phyloP scores from a whole-genome alignment of 768 basidiomycete genomes.

The Tricholoma matsutake region DNA sequence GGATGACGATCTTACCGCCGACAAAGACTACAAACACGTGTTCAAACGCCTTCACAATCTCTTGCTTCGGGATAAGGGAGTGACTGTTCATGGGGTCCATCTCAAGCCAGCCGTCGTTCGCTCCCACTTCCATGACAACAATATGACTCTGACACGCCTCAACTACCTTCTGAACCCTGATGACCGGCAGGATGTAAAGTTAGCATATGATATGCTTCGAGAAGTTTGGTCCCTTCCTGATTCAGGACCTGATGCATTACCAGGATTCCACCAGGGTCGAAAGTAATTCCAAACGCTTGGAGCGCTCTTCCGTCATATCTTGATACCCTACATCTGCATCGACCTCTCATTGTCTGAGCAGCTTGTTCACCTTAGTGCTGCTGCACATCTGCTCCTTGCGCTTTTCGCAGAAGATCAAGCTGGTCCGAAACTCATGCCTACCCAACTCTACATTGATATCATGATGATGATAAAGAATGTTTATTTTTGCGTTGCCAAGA shows the following conservation, averaged over 20 bases:
- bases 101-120: too few relatives aligned
- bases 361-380: too few relatives aligned
- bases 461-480: slow-evolving; percentile 26
- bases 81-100: too few relatives aligned
- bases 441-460: slow-evolving; percentile 28
- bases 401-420: neutral
- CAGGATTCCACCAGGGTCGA: slow-evolving; percentile 17
- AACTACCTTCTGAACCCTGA: slow-evolving; percentile 22
- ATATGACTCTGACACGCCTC: slow-evolving; percentile 16
- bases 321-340: too few relatives aligned
- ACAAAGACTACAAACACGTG: slow-evolving; percentile 32
- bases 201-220: slow-evolving; percentile 22
- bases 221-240: slow-evolving; percentile 24
- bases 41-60: slow-evolving; percentile 25
- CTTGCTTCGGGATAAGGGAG: slow-evolving; percentile 20
- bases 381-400: too few relatives aligned
- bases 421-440: neutral
- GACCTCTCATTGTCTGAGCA: too few relatives aligned
- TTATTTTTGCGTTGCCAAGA: too few relatives aligned
- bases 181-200: slow-evolving; percentile 31
- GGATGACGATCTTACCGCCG: slow-evolving; percentile 15
- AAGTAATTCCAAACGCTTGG: slow-evolving; percentile 19
- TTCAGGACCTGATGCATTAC: slow-evolving; percentile 6
- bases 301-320: slow-evolving; percentile 8
- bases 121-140: neutral